A percentile compares a stretch with the other conserved stretches of the same genome.
Evolutionary conservation across 176 grass and related monocot genomes (phyloP).

Genomic region (Zoysia japonica): DNA sequence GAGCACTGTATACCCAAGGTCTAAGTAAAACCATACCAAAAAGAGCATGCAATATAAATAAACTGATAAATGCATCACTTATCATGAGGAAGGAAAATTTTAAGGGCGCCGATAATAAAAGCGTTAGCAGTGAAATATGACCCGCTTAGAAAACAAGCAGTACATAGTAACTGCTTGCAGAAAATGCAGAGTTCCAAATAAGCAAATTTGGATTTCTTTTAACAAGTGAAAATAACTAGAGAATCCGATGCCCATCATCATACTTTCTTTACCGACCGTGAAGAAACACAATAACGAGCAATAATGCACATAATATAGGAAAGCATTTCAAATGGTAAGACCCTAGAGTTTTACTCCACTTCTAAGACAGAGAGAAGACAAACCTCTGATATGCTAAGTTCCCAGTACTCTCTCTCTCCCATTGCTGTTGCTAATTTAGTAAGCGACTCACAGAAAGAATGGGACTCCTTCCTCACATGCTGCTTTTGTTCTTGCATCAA

Average conservation of each 20-base stretch:
- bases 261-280: neutral
- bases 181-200: neutral
- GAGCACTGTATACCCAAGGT: neutral
- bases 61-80: too few relatives aligned
- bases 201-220: constrained; percentile 1
- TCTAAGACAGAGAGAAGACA: constrained; percentile 35
- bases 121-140: neutral
- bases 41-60: too few relatives aligned
- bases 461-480: constrained; percentile 51
- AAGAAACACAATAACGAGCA: constrained; percentile 16
- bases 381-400: constrained; percentile 78
- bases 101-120: too few relatives aligned
- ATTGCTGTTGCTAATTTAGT: constrained; percentile 62
- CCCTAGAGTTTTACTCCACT: constrained; percentile 11
- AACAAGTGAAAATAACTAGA: constrained; percentile 17
- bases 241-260: neutral
- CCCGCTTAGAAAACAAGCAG: constrained; percentile 6
- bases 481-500: constrained; percentile 51
- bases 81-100: too few relatives aligned
- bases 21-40: too few relatives aligned
- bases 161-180: neutral
- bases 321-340: constrained; percentile 3
- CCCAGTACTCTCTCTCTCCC: constrained; percentile 96
- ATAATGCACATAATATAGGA: constrained; percentile 14
- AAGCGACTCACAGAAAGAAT: constrained; percentile 55